Evolutionary conservation across 1,284 basidiomycete genomes (phyloP), one percentile per base, ranked within the genome.

Genomic region (Ustilago vetiveriae): DNA sequence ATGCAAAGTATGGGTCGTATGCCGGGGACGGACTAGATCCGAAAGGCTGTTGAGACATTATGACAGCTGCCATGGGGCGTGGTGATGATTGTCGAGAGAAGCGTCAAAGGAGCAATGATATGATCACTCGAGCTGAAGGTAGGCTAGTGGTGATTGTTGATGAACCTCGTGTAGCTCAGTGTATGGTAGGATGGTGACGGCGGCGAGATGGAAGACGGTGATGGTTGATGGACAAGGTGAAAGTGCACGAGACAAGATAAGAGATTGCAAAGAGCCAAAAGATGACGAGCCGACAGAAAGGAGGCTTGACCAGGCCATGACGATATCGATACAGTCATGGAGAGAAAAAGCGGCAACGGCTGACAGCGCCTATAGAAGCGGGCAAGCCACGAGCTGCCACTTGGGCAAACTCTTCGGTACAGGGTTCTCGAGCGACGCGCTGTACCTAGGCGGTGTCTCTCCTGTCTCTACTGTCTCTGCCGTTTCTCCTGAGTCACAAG

Each of bases 1-100:
- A 35, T 2, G 45, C 50, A 35, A 48, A 36, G 54, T 49, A 57
- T 27, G 54, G 54, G 16, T 65, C 49, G 32, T 58, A 58, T 13
- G 45, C 42, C 19, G 36, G 19, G 40, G 14, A 52, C 14, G 60
- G 32, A 36, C 36, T 46, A 10, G 58, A 26, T 45, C 43, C 45
- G 17, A 47, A 7, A n/a, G 36, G 29, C 21, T 37, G 46, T 19
- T 65, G 62, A 45, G 62, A 58, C 62, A 57, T 53, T 16, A 45
- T 30, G 19, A 45, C 26, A 9, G 44, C 10, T 37, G 44, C 41
- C 53, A 56, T 63, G 8, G 13, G 13, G 10, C n/a, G 36, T 13
- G 10, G 10, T 35, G 6, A 14, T 16, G 11, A 21, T 23, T 27
- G 45, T 23, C n/a, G 7, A 7, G 6, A n/a, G n/a, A n/a, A n/a